A percentile compares a stretch with the other conserved stretches of the same genome.
Evolutionary conservation across 1,284 basidiomycete species (phyloP).

Genomic region (Coniferiporia sulphurascens): DNA sequence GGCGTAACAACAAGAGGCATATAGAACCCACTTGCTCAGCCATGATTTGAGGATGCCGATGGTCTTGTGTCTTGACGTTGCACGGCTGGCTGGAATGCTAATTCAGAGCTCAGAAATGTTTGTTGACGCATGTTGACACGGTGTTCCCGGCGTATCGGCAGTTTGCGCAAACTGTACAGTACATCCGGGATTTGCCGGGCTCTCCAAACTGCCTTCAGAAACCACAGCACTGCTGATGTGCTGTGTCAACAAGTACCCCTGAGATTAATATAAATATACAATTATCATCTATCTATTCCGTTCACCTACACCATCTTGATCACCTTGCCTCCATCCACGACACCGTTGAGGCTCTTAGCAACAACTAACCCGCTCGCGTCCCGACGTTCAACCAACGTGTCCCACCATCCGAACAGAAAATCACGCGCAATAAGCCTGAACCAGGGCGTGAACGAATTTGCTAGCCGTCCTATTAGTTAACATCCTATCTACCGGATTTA

Average conservation of each 20-base stretch:
- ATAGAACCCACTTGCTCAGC: constrained; percentile 54
- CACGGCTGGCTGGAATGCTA: constrained; percentile 4
- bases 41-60: constrained; percentile 35
- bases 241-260: too few species aligned
- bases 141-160: constrained; percentile 31
- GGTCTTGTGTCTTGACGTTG: constrained; percentile 22
- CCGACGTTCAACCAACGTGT: constrained; percentile 71
- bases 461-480: constrained; percentile 36
- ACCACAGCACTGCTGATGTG: too few species aligned
- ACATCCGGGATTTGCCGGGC: constrained; percentile 36
- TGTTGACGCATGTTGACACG: constrained; percentile 24
- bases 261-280: background rate
- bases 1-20: background rate
- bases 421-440: constrained; percentile 97
- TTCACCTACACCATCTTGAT: constrained; percentile 61
- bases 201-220: too few species aligned
- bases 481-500: background rate
- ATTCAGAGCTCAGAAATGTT: constrained; percentile 1
- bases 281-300: background rate
- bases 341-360: constrained; percentile 61
- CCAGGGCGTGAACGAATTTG: constrained; percentile 94
- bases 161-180: constrained; percentile 46
- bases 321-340: constrained; percentile 73
- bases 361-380: constrained; percentile 53
- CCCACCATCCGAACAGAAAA: constrained; percentile 99